phyloP scores from a whole-genome alignment of 2,329 filamentous ascomycete species.

The Aspergillus fumigatiaffinis region DNA sequence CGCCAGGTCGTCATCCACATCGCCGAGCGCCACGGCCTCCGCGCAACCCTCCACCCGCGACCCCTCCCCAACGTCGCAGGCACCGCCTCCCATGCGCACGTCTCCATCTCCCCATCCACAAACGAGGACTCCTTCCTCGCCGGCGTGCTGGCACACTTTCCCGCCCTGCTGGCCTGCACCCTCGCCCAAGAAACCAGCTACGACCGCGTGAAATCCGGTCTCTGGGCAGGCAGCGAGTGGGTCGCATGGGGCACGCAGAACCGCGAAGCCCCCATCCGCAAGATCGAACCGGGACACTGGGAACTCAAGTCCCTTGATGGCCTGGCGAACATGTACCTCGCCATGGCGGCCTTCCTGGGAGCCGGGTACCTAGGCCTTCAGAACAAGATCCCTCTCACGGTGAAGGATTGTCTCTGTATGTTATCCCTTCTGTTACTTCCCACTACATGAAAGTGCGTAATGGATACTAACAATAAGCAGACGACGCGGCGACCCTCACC shows the following conservation, averaged over 20 bases:
- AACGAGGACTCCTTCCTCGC: slow-evolving; percentile 64
- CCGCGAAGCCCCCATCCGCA: slow-evolving; percentile 68
- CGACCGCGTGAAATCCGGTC: slow-evolving; percentile 62
- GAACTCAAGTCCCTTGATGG: slow-evolving; percentile 77
- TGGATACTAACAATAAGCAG: slow-evolving; percentile 9
- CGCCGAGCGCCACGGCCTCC: slow-evolving; percentile 59
- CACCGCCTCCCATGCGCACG: slow-evolving; percentile 65
- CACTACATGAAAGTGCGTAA: not conserved
- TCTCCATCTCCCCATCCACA: slow-evolving; percentile 47
- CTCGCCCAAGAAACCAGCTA: slow-evolving; percentile 66
- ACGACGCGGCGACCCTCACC: slow-evolving; percentile 32
- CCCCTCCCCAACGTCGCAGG: slow-evolving; percentile 55
- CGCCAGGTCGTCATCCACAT: slow-evolving; percentile 65
- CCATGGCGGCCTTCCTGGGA: slow-evolving; percentile 57
- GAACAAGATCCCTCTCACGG: slow-evolving; percentile 19
- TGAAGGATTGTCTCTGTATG: slow-evolving; percentile 33
- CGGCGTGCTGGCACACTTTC: slow-evolving; percentile 64
- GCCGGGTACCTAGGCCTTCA: slow-evolving; percentile 57
- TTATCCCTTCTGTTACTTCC: not conserved
- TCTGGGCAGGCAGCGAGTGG: slow-evolving; percentile 75
- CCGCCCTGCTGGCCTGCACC: slow-evolving; percentile 64
- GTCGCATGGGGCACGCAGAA: slow-evolving; percentile 80
- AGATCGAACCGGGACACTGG: slow-evolving; percentile 65
- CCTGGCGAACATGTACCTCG: slow-evolving; percentile 73
- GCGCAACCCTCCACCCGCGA: slow-evolving; percentile 71